Percentiles rank a stretch among this genome's conserved stretches.
These are phyloP conservation scores for Sphaerobolus stellatus DNA, from an alignment of 1,284 basidiomycete species.

Conservation along the genomic window DNA sequence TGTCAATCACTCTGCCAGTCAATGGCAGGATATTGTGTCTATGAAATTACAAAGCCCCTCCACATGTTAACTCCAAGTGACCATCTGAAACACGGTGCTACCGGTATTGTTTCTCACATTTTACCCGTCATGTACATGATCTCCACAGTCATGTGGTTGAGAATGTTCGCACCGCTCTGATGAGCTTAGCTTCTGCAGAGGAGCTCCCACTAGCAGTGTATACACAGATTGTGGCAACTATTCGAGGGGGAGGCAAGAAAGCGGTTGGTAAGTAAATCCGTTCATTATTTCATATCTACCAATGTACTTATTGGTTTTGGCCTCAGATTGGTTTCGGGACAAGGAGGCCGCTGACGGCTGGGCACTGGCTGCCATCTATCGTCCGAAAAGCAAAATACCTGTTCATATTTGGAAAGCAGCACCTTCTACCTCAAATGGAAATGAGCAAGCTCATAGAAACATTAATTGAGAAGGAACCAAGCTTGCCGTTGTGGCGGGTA, in stretches of 20 bases:
- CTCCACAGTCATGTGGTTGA: background rate
- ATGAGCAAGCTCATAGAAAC: too few species aligned
- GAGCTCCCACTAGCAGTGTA: conserved; percentile 1
- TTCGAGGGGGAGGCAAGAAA: conserved; percentile 1
- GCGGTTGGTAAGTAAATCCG: conserved; percentile 9
- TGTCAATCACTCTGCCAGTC: background rate
- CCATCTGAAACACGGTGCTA: conserved; percentile 4
- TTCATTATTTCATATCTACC: background rate
- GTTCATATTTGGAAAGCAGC: conserved; percentile 1
- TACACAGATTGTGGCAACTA: background rate
- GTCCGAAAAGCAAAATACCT: conserved; percentile 1
- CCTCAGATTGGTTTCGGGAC: background rate
- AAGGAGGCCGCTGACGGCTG: background rate
- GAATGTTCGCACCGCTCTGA: background rate
- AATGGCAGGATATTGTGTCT: background rate
- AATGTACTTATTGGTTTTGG: background rate
- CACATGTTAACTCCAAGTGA: background rate
- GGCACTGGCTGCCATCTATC: background rate
- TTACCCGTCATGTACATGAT: background rate
- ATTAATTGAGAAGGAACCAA: too few species aligned
- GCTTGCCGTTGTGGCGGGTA: too few species aligned
- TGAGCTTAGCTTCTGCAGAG: conserved; percentile 1
- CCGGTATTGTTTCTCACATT: conserved; percentile 2
- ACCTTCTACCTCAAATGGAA: too few species aligned
- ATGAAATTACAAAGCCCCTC: background rate